Evolutionary conservation across 2,329 filamentous ascomycete species (phyloP).

Genomic region (Arthrobotrys sphaeroides): DNA sequence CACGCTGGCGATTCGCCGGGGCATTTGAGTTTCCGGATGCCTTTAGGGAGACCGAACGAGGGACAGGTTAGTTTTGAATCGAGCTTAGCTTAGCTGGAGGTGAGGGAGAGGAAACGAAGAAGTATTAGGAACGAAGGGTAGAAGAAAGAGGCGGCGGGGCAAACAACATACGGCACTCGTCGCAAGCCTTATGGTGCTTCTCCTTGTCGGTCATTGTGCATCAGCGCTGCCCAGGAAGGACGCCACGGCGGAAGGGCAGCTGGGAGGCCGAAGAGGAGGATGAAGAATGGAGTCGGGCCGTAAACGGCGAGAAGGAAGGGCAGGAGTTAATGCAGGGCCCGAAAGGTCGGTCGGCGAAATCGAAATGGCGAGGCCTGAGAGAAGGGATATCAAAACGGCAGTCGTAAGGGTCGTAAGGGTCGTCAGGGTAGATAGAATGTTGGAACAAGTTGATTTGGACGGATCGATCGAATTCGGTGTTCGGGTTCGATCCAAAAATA

Average conservation of each 20-base stretch:
- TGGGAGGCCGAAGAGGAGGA: too few species aligned
- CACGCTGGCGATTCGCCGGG: slow-evolving; percentile 71
- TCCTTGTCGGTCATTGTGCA: slow-evolving; percentile 55
- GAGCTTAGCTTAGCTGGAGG: slow-evolving; percentile 51
- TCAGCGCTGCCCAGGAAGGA: slow-evolving; percentile 7
- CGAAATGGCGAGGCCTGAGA: too few species aligned
- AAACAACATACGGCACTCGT: slow-evolving; percentile 71
- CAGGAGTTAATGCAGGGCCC: not conserved
- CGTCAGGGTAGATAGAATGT: not conserved
- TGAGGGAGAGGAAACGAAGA: slow-evolving; percentile 40
- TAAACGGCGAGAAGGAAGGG: not conserved
- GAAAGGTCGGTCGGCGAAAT: not conserved
- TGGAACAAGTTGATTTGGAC: not conserved
- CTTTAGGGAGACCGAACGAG: slow-evolving; percentile 61
- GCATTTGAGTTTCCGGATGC: slow-evolving; percentile 72
- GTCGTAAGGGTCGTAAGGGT: too few species aligned
- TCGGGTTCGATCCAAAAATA: too few species aligned
- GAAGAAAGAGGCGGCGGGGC: not conserved
- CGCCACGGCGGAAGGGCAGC: not conserved
- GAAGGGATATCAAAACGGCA: too few species aligned
- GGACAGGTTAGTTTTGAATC: not conserved
- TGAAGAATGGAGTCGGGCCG: not conserved
- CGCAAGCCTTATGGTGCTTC: slow-evolving; percentile 71
- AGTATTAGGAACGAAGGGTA: slow-evolving; percentile 3
- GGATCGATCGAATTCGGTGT: too few species aligned